Percentiles rank a stretch among this genome's conserved stretches.
Evolutionary conservation across 495 filamentous ascomycete species (phyloP).

Genomic region (Aspergillus ostianus): DNA sequence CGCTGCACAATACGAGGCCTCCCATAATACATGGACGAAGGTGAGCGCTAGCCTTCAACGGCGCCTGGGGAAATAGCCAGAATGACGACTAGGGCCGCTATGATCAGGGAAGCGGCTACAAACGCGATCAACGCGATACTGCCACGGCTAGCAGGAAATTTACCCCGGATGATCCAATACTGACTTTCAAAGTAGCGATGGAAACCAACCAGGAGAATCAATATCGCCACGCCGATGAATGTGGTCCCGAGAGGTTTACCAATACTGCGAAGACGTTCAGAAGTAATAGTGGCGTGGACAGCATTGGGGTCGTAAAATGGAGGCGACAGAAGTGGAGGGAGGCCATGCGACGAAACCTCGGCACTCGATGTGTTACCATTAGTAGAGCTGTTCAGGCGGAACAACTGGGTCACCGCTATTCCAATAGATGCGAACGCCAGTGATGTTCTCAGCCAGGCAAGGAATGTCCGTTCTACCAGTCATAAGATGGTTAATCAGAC

Average conservation of each 20-base stretch:
- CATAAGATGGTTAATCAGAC: constrained; percentile 2
- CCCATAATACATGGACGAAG: neutral
- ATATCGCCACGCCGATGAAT: constrained; percentile 82
- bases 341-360: constrained; percentile 9
- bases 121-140: constrained; percentile 76
- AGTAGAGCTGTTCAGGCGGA: constrained; percentile 76
- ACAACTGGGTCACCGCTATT: constrained; percentile 93
- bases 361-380: constrained; percentile 7
- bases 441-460: constrained; percentile 95
- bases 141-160: constrained; percentile 89
- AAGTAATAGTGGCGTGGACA: constrained; percentile 16
- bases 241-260: constrained; percentile 93
- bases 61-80: constrained; percentile 59
- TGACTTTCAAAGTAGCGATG: constrained; percentile 65
- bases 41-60: constrained; percentile 30
- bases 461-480: constrained; percentile 84
- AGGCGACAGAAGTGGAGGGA: constrained; percentile 26
- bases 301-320: constrained; percentile 17
- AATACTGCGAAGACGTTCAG: constrained; percentile 62
- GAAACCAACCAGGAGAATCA: constrained; percentile 81
- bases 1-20: neutral
- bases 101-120: constrained; percentile 67
- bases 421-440: constrained; percentile 95
- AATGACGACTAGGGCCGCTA: constrained; percentile 69
- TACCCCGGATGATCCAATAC: constrained; percentile 89